A percentile compares a stretch with the other conserved stretches of the same genome.
Evolutionary conservation across 2,329 filamentous ascomycete species (phyloP).

Genomic region (Chaetoscypha palmicola): DNA sequence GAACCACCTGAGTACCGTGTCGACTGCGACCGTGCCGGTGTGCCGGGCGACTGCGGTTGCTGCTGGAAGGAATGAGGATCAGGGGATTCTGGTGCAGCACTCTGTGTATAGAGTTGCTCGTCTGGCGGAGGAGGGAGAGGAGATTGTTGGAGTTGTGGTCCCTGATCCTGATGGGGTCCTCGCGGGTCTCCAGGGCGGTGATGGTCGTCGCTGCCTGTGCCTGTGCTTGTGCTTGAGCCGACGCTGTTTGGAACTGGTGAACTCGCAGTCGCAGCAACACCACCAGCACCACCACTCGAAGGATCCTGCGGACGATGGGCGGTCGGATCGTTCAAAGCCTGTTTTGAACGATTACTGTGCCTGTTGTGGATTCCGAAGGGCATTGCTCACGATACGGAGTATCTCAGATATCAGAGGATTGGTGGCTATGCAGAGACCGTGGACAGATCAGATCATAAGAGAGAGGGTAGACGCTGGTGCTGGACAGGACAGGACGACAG

Average conservation of each 20-base stretch:
- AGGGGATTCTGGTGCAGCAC: conserved; percentile 17
- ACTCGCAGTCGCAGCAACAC: not conserved
- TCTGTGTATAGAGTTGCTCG: conserved; percentile 25
- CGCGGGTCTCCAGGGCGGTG: not conserved
- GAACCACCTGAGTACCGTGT: conserved; percentile 21
- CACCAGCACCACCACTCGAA: not conserved
- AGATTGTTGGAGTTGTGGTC: conserved; percentile 17
- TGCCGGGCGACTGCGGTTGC: conserved; percentile 13
- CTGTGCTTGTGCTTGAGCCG: conserved; percentile 1
- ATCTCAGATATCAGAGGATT: conserved; percentile 1
- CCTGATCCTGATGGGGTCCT: conserved; percentile 6
- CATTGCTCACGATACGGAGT: conserved; percentile 21
- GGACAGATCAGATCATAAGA: no score
- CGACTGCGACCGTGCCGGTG: conserved; percentile 24
- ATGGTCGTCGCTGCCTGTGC: not conserved
- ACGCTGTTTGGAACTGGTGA: not conserved
- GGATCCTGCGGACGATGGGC: conserved; percentile 5
- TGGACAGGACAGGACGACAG: no score
- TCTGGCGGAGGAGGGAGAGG: conserved; percentile 1
- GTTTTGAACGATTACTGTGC: conserved; percentile 31
- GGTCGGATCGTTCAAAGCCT: conserved; percentile 26
- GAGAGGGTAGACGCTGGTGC: no score
- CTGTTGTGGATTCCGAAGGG: conserved; percentile 28
- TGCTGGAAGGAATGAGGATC: conserved; percentile 20
- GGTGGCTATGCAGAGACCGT: conserved; percentile 22